phyloP scores from a whole-genome alignment of 495 filamentous ascomycete genomes.

The Ramalina intermedia region DNA sequence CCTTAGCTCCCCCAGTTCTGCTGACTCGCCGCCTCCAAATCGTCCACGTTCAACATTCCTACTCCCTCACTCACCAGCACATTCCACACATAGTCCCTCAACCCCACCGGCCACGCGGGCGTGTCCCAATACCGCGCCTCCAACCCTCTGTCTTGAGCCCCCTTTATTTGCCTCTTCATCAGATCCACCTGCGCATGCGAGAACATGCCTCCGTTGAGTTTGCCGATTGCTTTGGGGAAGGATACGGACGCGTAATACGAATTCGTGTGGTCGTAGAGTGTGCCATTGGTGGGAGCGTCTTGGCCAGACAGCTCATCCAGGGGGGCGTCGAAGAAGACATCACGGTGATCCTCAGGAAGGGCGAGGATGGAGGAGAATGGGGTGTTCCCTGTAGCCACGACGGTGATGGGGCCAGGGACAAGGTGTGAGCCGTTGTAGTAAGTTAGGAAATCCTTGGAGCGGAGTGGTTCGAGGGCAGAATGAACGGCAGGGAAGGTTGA shows the following conservation, averaged over 20 bases:
- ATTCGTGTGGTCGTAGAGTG: slow-evolving; percentile 19
- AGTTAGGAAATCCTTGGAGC: slow-evolving; percentile 42
- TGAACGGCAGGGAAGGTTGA: slow-evolving; percentile 33
- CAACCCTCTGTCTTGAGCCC: slow-evolving; percentile 48
- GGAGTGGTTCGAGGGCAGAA: slow-evolving; percentile 39
- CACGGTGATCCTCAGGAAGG: slow-evolving; percentile 34
- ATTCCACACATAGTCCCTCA: slow-evolving; percentile 55
- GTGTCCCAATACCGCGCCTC: slow-evolving; percentile 61
- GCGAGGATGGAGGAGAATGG: slow-evolving; percentile 33
- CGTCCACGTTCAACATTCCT: slow-evolving; percentile 53
- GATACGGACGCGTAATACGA: slow-evolving; percentile 32
- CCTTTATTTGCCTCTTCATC: slow-evolving; percentile 44
- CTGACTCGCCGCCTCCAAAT: slow-evolving; percentile 34
- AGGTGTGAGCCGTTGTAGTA: slow-evolving; percentile 35
- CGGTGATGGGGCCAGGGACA: slow-evolving; percentile 43
- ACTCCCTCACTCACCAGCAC: slow-evolving; percentile 52
- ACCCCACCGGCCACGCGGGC: slow-evolving; percentile 49
- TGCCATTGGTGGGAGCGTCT: not conserved
- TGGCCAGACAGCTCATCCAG: slow-evolving; percentile 24
- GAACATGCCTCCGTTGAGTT: slow-evolving; percentile 19
- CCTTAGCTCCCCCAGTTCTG: slow-evolving; percentile 24
- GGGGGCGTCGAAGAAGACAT: slow-evolving; percentile 57
- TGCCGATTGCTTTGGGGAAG: slow-evolving; percentile 25
- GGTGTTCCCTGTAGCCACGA: slow-evolving; percentile 54
- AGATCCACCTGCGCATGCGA: slow-evolving; percentile 34